Percentiles rank a stretch among this genome's conserved stretches.
These are phyloP conservation scores for Cladosporium sp. DNA, from an alignment of 2,329 filamentous ascomycete species.

Conservation along the genomic window DNA sequence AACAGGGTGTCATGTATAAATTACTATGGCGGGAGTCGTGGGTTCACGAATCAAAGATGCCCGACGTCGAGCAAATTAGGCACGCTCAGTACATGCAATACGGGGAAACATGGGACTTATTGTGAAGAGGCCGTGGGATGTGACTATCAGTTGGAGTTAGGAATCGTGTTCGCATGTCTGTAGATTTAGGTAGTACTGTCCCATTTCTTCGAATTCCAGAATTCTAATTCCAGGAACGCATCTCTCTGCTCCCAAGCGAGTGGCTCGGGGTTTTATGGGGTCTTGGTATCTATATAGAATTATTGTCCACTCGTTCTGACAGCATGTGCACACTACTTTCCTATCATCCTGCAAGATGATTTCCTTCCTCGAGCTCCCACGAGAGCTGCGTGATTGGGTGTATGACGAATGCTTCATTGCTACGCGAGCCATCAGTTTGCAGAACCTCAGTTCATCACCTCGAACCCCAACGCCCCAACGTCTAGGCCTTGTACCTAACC, in stretches of 20 bases:
- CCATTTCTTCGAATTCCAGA: background rate
- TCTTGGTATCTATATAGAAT: background rate
- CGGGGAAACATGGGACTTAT: background rate
- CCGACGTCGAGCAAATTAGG: conserved; percentile 2
- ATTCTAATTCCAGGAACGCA: conserved; percentile 3
- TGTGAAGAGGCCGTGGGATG: background rate
- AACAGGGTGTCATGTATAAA: conserved; percentile 13
- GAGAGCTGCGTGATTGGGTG: background rate
- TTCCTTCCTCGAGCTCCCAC: background rate
- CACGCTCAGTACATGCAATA: background rate
- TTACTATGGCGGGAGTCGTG: conserved; percentile 12
- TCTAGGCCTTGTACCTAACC: background rate
- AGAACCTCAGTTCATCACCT: background rate
- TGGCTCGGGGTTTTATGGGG: background rate
- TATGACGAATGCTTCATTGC: background rate
- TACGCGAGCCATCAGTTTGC: background rate
- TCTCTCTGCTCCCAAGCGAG: background rate
- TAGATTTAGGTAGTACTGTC: background rate
- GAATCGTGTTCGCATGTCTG: background rate
- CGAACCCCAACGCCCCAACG: background rate
- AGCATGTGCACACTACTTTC: background rate
- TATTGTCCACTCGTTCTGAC: background rate
- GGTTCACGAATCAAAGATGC: conserved; percentile 11
- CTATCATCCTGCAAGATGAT: background rate
- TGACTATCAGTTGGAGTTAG: background rate